Base-by-base conservation (phyloP, 257 asterid genomes). In the Salvia miltiorrhiza region DNA sequence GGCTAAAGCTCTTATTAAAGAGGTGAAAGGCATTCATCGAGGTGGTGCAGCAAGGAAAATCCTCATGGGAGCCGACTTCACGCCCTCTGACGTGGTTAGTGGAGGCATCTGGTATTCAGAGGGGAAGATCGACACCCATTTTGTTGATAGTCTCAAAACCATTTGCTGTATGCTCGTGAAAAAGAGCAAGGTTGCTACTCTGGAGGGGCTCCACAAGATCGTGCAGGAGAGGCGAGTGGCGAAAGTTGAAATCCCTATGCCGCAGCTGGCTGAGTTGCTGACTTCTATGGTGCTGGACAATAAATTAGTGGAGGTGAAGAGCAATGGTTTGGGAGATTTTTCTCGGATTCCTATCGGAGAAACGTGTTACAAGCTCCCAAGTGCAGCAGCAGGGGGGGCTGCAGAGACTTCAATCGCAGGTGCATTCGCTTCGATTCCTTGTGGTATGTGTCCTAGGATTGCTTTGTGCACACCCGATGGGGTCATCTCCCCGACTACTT, bases 241-340 rank as follows among this genome's bases (percentile, higher is more conserved):
- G 24, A 78, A 19, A 1, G 74, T 64, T 8, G 78, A 81, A 3
- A 23, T 81, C 45, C 69, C 93, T 6, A 26, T 14, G 41, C 76
- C 57, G n/a, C 90, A 88, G 65, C 63, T 81, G 14, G 63, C 32
- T 0, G 87, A 88, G 9, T 69, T 90, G 26, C 43, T 92, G 69
- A 74, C 63, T 24, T 75, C 82, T 0, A 71, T 92, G 90, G 86
- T 86, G 61, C 45, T 90, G 24, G 93, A 82, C 55, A 76, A 86
- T 54, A 74, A 77, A 5, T 19, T 93, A 33, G 63, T 88, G 16
- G 96, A 88, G 82, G 96, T 84, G 67, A 90, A 88, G 81, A 90
- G 97, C 78, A 88, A 81, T 0, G 97, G 97, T 24, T 48, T 83
- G 71, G 93, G 87, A 14, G 95, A 84, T 10, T 88, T 77, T 75